Percentiles rank a stretch among this genome's conserved stretches.
Conservation (phyloP, 2,329 filamentous ascomycete genomes). For the Penicillium sp. region DNA sequence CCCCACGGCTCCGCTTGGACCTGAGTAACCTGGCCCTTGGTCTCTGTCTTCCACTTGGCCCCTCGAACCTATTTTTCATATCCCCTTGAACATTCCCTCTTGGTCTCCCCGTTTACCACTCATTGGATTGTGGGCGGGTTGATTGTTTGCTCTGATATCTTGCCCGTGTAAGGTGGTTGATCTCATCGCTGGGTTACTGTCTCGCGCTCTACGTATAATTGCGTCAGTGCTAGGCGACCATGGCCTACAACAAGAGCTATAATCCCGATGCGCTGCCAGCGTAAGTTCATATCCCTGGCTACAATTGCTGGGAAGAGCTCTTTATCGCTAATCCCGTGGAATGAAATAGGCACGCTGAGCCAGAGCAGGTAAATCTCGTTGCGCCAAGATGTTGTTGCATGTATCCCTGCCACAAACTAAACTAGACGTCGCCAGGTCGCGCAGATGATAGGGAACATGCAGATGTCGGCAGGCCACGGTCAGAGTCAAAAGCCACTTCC, state of each 20-base stretch:
- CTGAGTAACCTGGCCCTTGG: slow-evolving; percentile 9
- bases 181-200: slow-evolving; percentile 5
- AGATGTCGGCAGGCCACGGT: slow-evolving; percentile 30
- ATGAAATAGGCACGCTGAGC: slow-evolving; percentile 68
- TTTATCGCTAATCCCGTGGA: slow-evolving; percentile 22
- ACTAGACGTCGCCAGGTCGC: slow-evolving; percentile 43
- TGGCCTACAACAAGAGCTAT: slow-evolving; percentile 93
- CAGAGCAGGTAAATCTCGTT: slow-evolving; percentile 62
- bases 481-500: slow-evolving; percentile 32
- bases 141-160: background rate
- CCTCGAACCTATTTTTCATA: background rate
- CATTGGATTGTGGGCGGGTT: background rate
- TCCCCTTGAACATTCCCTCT: slow-evolving; percentile 5
- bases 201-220: slow-evolving; percentile 20
- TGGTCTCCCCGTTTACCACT: slow-evolving; percentile 10
- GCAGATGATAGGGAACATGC: slow-evolving; percentile 48
- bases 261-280: slow-evolving; percentile 94
- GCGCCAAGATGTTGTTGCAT: background rate
- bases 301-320: background rate
- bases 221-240: slow-evolving; percentile 49
- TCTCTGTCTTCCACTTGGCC: background rate
- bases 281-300: slow-evolving; percentile 55
- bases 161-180: slow-evolving; percentile 5
- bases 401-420: slow-evolving; percentile 4
- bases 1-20: slow-evolving; percentile 32